Percentiles rank a stretch among this genome's conserved stretches.
Conservation (phyloP, 2,329 filamentous ascomycete species). For the Akanthomyces lecanii region DNA sequence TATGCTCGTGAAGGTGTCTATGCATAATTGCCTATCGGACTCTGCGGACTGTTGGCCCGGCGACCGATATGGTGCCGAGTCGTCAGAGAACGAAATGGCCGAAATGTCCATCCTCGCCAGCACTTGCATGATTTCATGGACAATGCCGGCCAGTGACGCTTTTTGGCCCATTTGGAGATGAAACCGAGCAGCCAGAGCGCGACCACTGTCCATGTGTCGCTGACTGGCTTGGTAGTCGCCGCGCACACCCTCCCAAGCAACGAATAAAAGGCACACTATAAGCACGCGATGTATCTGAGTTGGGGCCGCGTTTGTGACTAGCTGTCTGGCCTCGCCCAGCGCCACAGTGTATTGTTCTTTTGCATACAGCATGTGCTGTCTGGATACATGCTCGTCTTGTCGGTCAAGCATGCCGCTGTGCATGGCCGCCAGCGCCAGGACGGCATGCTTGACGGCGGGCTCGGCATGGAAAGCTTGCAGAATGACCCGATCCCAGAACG, state of each 20-base stretch:
- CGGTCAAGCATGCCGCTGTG: constrained; percentile 11
- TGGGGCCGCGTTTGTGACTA: neutral
- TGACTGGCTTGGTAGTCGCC: constrained; percentile 1
- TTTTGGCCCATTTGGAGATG: neutral
- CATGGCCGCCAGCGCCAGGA: constrained; percentile 3
- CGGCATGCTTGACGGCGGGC: constrained; percentile 4
- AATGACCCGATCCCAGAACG: neutral
- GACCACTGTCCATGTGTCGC: constrained; percentile 2
- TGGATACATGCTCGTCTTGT: neutral
- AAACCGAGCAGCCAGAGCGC: neutral
- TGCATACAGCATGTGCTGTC: constrained; percentile 4
- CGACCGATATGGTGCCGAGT: constrained; percentile 1
- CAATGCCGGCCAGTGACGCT: neutral
- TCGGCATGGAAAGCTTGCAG: constrained; percentile 12
- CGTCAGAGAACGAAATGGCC: constrained; percentile 13
- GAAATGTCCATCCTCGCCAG: constrained; percentile 7
- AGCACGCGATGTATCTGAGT: constrained; percentile 4
- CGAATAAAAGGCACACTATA: constrained; percentile 6
- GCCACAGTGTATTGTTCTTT: constrained; percentile 5
- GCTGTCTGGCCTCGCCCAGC: neutral
- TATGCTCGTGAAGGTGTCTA: neutral
- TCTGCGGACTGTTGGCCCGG: neutral
- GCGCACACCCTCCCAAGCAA: constrained; percentile 9
- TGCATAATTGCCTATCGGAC: too few species aligned
- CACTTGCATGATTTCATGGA: neutral